Conservation (phyloP, 2,329 filamentous ascomycete genomes). For the Cyanodermella asteris region DNA sequence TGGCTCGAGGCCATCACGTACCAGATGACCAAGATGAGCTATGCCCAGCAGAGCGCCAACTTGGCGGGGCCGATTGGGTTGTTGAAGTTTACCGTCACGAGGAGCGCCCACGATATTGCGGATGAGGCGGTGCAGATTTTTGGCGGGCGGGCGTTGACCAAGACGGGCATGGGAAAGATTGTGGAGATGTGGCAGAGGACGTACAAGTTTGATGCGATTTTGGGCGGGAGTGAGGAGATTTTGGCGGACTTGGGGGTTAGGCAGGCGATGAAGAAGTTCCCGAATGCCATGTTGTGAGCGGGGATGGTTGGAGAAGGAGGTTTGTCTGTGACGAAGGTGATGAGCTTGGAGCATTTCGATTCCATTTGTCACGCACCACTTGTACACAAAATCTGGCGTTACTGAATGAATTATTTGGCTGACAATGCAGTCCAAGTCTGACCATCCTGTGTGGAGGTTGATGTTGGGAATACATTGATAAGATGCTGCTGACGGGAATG, state of each 20-base stretch:
- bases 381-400: no score
- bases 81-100: conserved; percentile 57
- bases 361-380: no score
- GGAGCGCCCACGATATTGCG: conserved; percentile 60
- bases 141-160: conserved; percentile 59
- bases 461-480: no score
- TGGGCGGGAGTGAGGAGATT: conserved; percentile 69
- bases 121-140: conserved; percentile 74
- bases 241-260: conserved; percentile 60
- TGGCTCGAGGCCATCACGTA: conserved; percentile 72
- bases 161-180: conserved; percentile 60
- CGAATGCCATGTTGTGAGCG: conserved; percentile 51
- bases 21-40: conserved; percentile 73
- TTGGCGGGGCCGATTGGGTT: conserved; percentile 65
- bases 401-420: no score
- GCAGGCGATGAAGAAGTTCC: conserved; percentile 67
- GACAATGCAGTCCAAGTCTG: no score
- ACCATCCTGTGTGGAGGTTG: no score
- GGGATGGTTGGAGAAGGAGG: no score
- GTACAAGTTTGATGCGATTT: conserved; percentile 54
- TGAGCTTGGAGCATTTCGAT: no score
- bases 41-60: conserved; percentile 50
- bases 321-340: no score
- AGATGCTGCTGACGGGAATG: no score
- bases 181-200: conserved; percentile 71